Evolutionary conservation across 2,329 filamentous ascomycete genomes (phyloP), one percentile per base, ranked within the genome.

Genomic region (Scedosporium minutisporum): DNA sequence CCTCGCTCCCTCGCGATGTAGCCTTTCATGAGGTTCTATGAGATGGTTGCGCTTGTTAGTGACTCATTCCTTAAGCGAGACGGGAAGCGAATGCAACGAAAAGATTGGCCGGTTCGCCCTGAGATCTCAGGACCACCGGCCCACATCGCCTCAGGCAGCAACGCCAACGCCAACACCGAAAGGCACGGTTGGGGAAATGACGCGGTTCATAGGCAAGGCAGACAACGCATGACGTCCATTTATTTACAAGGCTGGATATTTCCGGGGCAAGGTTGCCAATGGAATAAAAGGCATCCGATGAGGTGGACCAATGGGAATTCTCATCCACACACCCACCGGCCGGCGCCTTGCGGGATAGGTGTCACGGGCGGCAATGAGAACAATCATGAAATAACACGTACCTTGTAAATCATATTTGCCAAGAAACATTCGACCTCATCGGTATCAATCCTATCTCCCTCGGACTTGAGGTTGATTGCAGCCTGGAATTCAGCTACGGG

Each of bases 371-470:
- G 16, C 12, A 57, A 57, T 18, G 29, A 18, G 57, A 58, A 38
- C 38, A 57, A 55, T 27, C 21, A 12, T 23, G 44, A 38, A 48
- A 48, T 21, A 29, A 27, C 12, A 69, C 76, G 67, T 75, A 96
- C 93, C 86, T 97, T 99, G 80, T 97, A 99, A 65, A 99, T 96
- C 84, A 97, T 90, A 72, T 97, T 97, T 29, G 95, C 91, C 70
- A 99, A 72, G 69, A 97, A 77, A 73, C 95, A 99, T 75, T 99
- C 96, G 3, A 97, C 93, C 75, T 99, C 95, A 71, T 99, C 96
- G 38, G 84, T 82, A 68, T 97, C 95, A 41, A 96, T 79, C 41
- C 80, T 76, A 71, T 89, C 81, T 62, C 81, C 80, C 59, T 82
- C 80, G 67, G 84, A 87, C 61, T 86, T 87, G 68, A 96, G 81